These are phyloP conservation scores for Macrophomina tecta DNA, from an alignment of 2,329 filamentous ascomycete species.

Conservation along the genomic window DNA sequence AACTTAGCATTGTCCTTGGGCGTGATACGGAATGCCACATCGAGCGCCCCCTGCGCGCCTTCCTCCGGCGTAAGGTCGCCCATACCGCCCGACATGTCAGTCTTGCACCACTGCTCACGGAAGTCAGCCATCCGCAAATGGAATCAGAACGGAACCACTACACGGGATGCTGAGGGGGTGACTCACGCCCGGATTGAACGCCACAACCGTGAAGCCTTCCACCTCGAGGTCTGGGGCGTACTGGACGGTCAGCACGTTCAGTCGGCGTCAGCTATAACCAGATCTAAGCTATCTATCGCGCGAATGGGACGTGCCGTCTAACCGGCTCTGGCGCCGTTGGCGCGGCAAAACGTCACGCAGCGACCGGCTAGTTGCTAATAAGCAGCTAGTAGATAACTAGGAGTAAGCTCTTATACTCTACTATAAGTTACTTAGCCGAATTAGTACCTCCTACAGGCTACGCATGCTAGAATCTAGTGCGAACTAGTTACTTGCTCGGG, in stretches of 20 bases:
- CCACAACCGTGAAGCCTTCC: slow-evolving; percentile 52
- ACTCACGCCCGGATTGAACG: slow-evolving; percentile 54
- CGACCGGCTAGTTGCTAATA: too few relatives aligned
- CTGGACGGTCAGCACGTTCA: slow-evolving; percentile 51
- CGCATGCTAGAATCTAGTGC: too few relatives aligned
- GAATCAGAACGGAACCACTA: not conserved
- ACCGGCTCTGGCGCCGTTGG: too few relatives aligned
- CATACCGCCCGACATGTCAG: slow-evolving; percentile 48
- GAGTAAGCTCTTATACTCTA: too few relatives aligned
- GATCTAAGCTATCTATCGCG: too few relatives aligned
- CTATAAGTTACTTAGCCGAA: too few relatives aligned
- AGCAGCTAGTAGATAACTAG: too few relatives aligned
- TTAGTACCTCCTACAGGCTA: too few relatives aligned
- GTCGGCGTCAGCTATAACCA: too few relatives aligned
- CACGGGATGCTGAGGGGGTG: not conserved
- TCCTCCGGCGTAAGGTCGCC: slow-evolving; percentile 52
- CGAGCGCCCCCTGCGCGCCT: slow-evolving; percentile 47
- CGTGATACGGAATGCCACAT: slow-evolving; percentile 52
- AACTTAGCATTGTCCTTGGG: slow-evolving; percentile 57
- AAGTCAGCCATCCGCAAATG: not conserved
- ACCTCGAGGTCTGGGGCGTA: slow-evolving; percentile 46
- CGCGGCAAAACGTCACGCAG: too few relatives aligned
- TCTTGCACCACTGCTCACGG: slow-evolving; percentile 51
- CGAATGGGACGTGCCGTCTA: too few relatives aligned
- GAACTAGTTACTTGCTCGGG: too few relatives aligned